Evolutionary conservation across 2,329 filamentous ascomycete genomes (phyloP).

Genomic region (Venturiaceae sp.): DNA sequence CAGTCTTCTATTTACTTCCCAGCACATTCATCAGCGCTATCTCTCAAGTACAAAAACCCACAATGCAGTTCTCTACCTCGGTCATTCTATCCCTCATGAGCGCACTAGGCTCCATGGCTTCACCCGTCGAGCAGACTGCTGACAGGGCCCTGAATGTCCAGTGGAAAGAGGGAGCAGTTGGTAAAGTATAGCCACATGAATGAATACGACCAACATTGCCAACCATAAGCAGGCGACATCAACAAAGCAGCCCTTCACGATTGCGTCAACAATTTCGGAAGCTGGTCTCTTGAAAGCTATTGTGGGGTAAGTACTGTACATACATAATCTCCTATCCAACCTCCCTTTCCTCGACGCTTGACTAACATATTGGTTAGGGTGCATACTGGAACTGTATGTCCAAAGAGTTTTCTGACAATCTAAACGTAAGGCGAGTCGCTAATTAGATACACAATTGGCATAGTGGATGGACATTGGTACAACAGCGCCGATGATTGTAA

Average conservation of each 20-base stretch:
- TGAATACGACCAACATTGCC: not conserved
- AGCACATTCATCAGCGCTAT: no score
- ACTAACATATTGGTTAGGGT: no score
- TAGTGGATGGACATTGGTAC: not conserved
- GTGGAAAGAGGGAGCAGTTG: not conserved
- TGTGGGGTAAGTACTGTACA: not conserved
- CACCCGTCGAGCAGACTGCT: not conserved
- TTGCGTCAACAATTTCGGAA: not conserved
- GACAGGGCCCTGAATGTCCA: not conserved
- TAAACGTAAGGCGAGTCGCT: no score
- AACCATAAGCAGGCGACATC: not conserved
- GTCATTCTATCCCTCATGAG: not conserved
- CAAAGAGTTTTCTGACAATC: no score
- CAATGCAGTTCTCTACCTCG: not conserved
- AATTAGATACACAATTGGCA: no score
- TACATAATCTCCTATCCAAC: not conserved
- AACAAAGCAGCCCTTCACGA: not conserved
- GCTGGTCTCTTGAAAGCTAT: not conserved
- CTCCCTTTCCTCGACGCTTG: not conserved
- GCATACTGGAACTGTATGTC: no score
- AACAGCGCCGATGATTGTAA: not conserved
- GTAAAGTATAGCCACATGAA: not conserved
- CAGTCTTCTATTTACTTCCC: not conserved
- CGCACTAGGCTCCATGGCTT: not conserved
- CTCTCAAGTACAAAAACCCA: not conserved